Evolutionary conservation across 306 rosid species (phyloP), one percentile per base, ranked within the genome.

Genomic region (Trifolium dubium): DNA sequence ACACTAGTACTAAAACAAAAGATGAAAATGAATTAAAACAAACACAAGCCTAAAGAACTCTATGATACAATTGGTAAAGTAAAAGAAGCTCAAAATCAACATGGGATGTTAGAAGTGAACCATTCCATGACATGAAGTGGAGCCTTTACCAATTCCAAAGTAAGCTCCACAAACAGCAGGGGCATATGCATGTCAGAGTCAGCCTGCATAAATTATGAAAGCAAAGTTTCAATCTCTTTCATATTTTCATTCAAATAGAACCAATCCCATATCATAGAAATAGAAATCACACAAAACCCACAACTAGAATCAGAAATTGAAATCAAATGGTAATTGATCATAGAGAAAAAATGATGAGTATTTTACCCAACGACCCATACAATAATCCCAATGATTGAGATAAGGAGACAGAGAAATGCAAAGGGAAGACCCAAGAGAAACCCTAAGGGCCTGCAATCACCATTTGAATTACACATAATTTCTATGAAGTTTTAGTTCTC

Each of bases 371-470:
- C 87, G 65, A 90, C 88, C 96, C 94, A 92, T 49, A 92, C 5
- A 54, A 90, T 6, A 44, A 90, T 4, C 71, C 90, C 96, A 79
- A 92, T 81, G 73, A 92, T 37, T 74, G 97, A 93, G 84, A 93
- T 12, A 56, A 92, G 11, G 67, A 90, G 90, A 17, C 83, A 74
- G 71, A 93, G 88, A 50, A 89, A 69, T 30, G 98, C 97, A 62
- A 93, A 90, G 74, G 98, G 96, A 54, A 93, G 92, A 75, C 98
- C 97, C 72, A 93, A 76, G 5, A 93, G 87, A 77, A 93, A 93
- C 10, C 98, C 98, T 63, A 93, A 71, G 15, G 98, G 98, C 82
- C 97, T 85, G 86, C 98, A 93, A 9, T 93, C 92, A 23, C 98
- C 96, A 5, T 93, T 86, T 17, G 81, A 73, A 40, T 78, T 65